Base-by-base conservation (phyloP, 2,329 filamentous ascomycete genomes). In the Pseudogymnoascus sp. region DNA sequence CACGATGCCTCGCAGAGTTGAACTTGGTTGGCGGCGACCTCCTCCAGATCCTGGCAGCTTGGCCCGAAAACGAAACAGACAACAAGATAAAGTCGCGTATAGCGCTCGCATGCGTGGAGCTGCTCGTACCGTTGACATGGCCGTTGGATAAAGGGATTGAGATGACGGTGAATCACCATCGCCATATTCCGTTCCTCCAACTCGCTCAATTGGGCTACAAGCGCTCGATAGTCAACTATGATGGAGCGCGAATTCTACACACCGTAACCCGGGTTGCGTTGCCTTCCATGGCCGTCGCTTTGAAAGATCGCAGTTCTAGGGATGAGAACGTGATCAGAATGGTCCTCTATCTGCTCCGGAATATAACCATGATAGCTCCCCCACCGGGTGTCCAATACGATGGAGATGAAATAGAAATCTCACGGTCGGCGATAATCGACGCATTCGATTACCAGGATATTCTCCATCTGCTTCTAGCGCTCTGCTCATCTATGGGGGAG, bases 291-390 rank as follows among this genome's bases (percentile, higher is more conserved):
- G 90, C 91, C 2, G 77, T 90, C 26, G 82, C 89, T 0, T 84
- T 89, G 66, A 84, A 86, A 26, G 92, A 97, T 71, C 82, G 95
- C 63, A 87, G 84, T 33, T 78, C 85, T 22, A 84, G 93, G 70
- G 93, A 99, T 70, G 91, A 96, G 71, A 92, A 91, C 59, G 93
- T 97, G 69, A 92, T 99, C 73, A 95, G 92, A 73, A 83, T 99
- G 35, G 83, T 96, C 59, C 79, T 99, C 7, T 96, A 95, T 75
- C 89, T 98, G 68, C 79, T 98, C 59, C 86, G 93, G 33, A 99
- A 99, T 70, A 82, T 98, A 28, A 88, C 89, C 61, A 88, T 93
- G 79, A 96, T 99, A 61, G 81, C 87, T 7, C 88, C 90, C 4
- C 87, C 90, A 2, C 82, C 84, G 1, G 85, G 87, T 66, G 79